phyloP scores from a whole-genome alignment of 2,329 filamentous ascomycete genomes.

The Hymenoscyphus repandus region DNA sequence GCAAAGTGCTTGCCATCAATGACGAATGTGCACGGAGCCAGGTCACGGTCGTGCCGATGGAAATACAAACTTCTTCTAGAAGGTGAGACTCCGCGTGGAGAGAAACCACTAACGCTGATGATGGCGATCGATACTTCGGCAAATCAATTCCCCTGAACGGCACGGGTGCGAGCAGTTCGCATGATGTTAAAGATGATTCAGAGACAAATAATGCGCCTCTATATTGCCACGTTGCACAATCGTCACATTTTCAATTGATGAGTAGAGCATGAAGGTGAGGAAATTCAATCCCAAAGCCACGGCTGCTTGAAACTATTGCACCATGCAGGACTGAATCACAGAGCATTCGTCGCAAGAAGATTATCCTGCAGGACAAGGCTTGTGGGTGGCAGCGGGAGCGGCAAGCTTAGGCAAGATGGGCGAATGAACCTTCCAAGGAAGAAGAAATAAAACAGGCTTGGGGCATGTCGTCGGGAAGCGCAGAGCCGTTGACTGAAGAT shows the following conservation, averaged over 20 bases:
- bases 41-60: no score
- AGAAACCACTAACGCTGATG: background rate
- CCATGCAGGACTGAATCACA: no score
- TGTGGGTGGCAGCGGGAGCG: background rate
- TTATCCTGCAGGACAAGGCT: no score
- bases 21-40: no score
- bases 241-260: background rate
- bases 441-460: constrained; percentile 1
- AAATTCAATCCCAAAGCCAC: no score
- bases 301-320: no score
- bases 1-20: background rate
- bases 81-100: background rate
- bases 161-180: no score
- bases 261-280: background rate
- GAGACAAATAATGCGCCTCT: no score
- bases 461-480: background rate
- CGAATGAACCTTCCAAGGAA: background rate
- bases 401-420: background rate
- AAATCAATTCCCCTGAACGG: no score
- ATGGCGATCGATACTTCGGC: background rate
- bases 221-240: no score
- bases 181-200: no score
- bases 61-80: background rate
- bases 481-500: background rate
- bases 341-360: no score